Percentiles rank a stretch among this genome's conserved stretches.
Evolutionary conservation across 306 rosid genomes (phyloP).

Genomic region (Gillenia trifoliata): DNA sequence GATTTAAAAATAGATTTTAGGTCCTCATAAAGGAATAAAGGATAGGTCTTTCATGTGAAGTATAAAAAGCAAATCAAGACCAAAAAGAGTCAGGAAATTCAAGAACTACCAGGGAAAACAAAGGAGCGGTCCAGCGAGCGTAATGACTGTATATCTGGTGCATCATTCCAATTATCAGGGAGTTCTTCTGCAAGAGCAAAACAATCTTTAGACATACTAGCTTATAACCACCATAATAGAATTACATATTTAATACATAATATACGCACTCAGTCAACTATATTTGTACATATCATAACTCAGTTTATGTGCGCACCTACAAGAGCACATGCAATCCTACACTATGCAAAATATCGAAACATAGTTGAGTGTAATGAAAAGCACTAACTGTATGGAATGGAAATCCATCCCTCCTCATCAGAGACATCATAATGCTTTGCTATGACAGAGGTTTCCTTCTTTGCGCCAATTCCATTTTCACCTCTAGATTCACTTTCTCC

Average conservation of each 20-base stretch:
- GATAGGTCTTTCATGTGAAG: slow-evolving; percentile 19
- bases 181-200: slow-evolving; percentile 65
- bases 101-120: slow-evolving; percentile 80
- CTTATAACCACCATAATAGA: neutral
- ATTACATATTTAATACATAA: neutral
- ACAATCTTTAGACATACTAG: slow-evolving; percentile 20
- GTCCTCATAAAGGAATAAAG: slow-evolving; percentile 23
- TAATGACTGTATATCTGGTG: slow-evolving; percentile 66
- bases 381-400: slow-evolving; percentile 67
- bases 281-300: neutral
- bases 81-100: slow-evolving; percentile 19
- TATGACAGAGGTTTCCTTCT: slow-evolving; percentile 26
- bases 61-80: slow-evolving; percentile 20
- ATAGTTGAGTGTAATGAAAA: neutral
- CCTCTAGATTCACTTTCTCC: slow-evolving; percentile 38
- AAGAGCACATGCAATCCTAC: neutral
- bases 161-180: slow-evolving; percentile 71
- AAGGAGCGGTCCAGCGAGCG: slow-evolving; percentile 67
- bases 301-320: neutral
- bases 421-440: slow-evolving; percentile 72
- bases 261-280: neutral
- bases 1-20: slow-evolving; percentile 41
- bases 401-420: slow-evolving; percentile 84
- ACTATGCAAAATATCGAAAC: neutral
- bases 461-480: slow-evolving; percentile 42